These are phyloP conservation scores for Ascochyta fabae DNA, from an alignment of 2,329 filamentous ascomycete genomes.

Conservation along the genomic window DNA sequence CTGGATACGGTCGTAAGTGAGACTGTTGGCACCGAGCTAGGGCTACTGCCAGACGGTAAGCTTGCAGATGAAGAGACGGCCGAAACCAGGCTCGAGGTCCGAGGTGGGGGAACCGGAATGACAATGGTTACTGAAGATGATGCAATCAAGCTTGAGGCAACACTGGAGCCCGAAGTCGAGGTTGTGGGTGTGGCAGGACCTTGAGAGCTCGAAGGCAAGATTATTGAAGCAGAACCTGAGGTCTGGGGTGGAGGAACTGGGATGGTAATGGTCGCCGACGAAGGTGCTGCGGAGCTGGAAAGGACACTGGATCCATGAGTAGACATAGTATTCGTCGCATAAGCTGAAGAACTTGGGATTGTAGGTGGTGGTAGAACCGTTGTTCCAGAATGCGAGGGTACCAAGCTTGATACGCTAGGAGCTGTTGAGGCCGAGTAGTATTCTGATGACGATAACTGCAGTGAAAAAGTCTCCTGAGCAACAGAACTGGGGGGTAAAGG, in stretches of 20 bases:
- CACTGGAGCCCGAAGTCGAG: not conserved
- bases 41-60: not conserved
- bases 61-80: not conserved
- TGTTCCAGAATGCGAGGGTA: not conserved
- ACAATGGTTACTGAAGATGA: not conserved
- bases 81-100: not conserved
- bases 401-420: not conserved
- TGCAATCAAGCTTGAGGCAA: not conserved
- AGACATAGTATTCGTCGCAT: not conserved
- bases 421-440: not conserved
- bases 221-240: not conserved
- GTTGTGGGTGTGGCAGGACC: no score
- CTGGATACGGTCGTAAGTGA: not conserved
- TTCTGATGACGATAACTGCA: not conserved
- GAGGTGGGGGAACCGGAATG: not conserved
- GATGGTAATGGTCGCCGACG: not conserved
- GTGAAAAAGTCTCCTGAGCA: not conserved
- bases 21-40: not conserved
- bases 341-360: not conserved
- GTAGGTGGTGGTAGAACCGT: not conserved
- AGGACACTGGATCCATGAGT: not conserved
- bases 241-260: not conserved
- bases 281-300: not conserved
- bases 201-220: no score
- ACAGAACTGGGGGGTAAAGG: not conserved